Evolutionary conservation across 2,329 filamentous ascomycete species (phyloP).

Genomic region (Leptographium procerum): DNA sequence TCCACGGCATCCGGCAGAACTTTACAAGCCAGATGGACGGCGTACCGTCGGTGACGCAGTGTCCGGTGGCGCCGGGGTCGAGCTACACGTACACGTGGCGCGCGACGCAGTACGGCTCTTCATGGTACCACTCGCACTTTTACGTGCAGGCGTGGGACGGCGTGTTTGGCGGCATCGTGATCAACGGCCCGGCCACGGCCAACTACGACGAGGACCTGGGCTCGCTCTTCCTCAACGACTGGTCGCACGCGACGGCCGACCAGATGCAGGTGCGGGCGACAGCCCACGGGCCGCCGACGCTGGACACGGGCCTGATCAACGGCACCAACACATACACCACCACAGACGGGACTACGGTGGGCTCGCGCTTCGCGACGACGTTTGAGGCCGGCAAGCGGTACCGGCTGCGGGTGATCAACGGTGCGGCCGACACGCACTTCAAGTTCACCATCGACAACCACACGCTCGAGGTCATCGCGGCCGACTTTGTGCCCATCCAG

Average conservation of each 20-base stretch:
- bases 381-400: constrained; percentile 34
- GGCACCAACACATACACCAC: constrained; percentile 50
- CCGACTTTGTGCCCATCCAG: constrained; percentile 41
- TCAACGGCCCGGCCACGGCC: constrained; percentile 43
- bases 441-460: constrained; percentile 42
- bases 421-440: constrained; percentile 37
- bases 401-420: constrained; percentile 37
- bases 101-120: constrained; percentile 41
- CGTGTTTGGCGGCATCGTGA: constrained; percentile 24
- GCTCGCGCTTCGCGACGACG: constrained; percentile 34
- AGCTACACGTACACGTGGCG: constrained; percentile 40
- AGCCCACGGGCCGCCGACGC: background rate
- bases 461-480: constrained; percentile 38
- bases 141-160: constrained; percentile 39
- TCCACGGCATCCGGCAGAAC: constrained; percentile 41
- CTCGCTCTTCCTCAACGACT: constrained; percentile 41
- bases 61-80: constrained; percentile 25
- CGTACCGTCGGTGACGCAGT: constrained; percentile 27
- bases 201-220: constrained; percentile 54
- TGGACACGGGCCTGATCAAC: constrained; percentile 37
- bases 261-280: constrained; percentile 26
- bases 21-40: constrained; percentile 33
- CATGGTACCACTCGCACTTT: constrained; percentile 47
- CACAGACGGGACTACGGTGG: constrained; percentile 29
- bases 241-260: constrained; percentile 44